A percentile compares a stretch with the other conserved stretches of the same genome.
These are phyloP conservation scores for Astragalus glycyphyllos DNA, from an alignment of 306 rosid species.

Conservation along the genomic window DNA sequence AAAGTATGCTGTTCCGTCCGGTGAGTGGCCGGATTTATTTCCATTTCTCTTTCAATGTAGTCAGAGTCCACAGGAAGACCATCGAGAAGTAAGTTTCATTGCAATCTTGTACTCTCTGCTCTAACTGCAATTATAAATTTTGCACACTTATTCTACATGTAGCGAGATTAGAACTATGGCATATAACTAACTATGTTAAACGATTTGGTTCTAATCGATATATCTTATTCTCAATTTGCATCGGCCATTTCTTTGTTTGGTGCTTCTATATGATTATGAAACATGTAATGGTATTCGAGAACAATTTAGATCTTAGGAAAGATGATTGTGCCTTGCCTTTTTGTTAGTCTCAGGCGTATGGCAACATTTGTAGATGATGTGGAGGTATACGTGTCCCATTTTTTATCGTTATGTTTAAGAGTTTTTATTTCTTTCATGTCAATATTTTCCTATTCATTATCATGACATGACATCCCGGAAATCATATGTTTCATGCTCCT, in stretches of 20 bases:
- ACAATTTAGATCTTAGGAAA: neutral
- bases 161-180: neutral
- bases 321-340: constrained; percentile 12
- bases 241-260: neutral
- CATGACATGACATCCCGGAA: neutral
- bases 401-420: neutral
- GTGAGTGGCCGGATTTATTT: constrained; percentile 94
- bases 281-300: neutral
- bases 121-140: neutral
- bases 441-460: neutral
- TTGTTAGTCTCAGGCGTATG: neutral
- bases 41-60: constrained; percentile 95
- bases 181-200: neutral
- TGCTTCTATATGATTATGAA: neutral
- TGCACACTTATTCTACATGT: neutral
- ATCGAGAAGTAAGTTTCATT: constrained; percentile 79
- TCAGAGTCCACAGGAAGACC: constrained; percentile 95
- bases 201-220: neutral
- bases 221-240: constrained; percentile 1
- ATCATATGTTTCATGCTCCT: constrained; percentile 4
- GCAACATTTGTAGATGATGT: constrained; percentile 2
- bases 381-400: neutral
- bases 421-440: neutral
- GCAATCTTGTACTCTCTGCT: neutral
- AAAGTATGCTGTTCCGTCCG: constrained; percentile 89